Conservation (phyloP, 805 yeast species). For the Wickerhamiella sergipiensis region DNA sequence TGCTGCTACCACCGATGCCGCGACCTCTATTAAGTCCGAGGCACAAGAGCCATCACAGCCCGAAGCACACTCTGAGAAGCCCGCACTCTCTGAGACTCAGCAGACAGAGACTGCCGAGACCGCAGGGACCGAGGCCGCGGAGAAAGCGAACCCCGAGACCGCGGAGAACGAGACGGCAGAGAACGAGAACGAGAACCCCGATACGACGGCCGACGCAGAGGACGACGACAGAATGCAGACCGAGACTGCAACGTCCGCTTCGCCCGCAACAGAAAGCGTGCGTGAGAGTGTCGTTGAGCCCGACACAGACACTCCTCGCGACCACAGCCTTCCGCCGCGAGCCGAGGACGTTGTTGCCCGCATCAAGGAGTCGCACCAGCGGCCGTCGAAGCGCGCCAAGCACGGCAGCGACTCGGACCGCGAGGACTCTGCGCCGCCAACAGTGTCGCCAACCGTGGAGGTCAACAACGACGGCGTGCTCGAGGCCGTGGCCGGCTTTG, state of each 20-base stretch:
- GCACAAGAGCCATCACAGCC: no score
- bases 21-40: no score
- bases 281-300: no score
- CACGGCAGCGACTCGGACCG: slow-evolving; percentile 1
- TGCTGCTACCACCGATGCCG: no score
- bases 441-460: slow-evolving; percentile 15
- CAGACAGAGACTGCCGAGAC: not conserved
- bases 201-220: not conserved
- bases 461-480: slow-evolving; percentile 32
- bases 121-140: no score
- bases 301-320: not conserved
- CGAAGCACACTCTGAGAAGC: no score
- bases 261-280: not conserved
- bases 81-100: not conserved
- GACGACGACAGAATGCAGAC: not conserved
- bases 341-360: slow-evolving; percentile 27
- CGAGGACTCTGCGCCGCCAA: not conserved
- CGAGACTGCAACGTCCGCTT: not conserved
- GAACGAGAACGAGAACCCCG: not conserved
- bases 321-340: slow-evolving; percentile 16
- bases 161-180: no score
- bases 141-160: not conserved
- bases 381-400: slow-evolving; percentile 3
- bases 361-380: slow-evolving; percentile 15
- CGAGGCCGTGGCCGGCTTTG: slow-evolving; percentile 29